Conservation (phyloP, 2,329 filamentous ascomycete genomes). For the Beauveria scarabaeidicola region DNA sequence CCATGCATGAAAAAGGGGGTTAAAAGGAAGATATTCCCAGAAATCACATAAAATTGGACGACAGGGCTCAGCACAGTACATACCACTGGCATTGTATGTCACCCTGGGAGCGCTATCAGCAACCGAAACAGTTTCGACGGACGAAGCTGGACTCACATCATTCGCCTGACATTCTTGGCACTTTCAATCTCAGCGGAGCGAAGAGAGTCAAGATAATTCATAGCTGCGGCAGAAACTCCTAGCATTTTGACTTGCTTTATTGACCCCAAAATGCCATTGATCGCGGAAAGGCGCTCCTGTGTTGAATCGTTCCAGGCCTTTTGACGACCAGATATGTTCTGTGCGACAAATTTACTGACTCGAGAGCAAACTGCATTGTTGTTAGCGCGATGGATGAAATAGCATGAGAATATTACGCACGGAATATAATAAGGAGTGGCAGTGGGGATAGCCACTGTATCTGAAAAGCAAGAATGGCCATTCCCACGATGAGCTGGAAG, state of each 20-base stretch:
- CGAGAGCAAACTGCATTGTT: neutral
- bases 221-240: neutral
- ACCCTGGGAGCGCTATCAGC: constrained; percentile 21
- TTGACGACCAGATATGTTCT: neutral
- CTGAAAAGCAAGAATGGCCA: neutral
- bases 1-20: neutral
- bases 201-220: neutral
- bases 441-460: neutral
- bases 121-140: too few species aligned
- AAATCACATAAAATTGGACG: too few species aligned
- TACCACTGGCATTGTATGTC: constrained; percentile 32
- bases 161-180: neutral
- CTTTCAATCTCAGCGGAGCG: neutral
- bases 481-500: neutral
- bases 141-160: constrained; percentile 36
- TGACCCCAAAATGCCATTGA: neutral
- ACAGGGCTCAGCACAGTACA: constrained; percentile 12
- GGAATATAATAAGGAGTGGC: neutral
- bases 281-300: neutral
- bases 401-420: neutral
- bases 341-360: neutral
- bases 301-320: neutral
- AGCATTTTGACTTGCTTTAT: constrained; percentile 9
- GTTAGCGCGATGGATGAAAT: neutral
- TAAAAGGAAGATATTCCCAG: too few species aligned